Percentiles rank a stretch among this genome's conserved stretches.
These are phyloP conservation scores for Halenospora varia DNA, from an alignment of 495 filamentous ascomycete genomes.

Conservation along the genomic window DNA sequence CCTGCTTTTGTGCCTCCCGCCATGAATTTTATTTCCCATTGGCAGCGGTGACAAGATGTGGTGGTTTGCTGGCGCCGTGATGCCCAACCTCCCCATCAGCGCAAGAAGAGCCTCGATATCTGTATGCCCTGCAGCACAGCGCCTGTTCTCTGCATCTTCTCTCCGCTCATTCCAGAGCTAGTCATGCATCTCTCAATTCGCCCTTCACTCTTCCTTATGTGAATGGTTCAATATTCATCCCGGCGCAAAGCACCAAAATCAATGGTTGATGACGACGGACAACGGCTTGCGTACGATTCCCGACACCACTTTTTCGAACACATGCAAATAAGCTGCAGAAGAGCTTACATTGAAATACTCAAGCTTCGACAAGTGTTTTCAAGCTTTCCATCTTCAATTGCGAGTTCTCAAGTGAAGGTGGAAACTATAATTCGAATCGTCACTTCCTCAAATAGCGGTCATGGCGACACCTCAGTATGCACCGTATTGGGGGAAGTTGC, in stretches of 20 bases:
- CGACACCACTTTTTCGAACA: not conserved
- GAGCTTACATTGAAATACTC: too few relatives aligned
- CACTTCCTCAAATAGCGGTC: constrained; percentile 1
- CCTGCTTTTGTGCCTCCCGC: not conserved
- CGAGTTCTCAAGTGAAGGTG: too few relatives aligned
- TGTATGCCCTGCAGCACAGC: not conserved
- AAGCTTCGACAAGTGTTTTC: too few relatives aligned
- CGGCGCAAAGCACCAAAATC: constrained; percentile 10
- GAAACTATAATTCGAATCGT: not conserved
- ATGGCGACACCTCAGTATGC: constrained; percentile 22
- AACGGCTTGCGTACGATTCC: not conserved
- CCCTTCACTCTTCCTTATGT: not conserved
- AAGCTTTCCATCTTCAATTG: not conserved
- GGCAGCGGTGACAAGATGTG: not conserved
- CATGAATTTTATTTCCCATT: not conserved
- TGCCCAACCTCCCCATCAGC: constrained; percentile 16
- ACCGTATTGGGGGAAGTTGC: constrained; percentile 38
- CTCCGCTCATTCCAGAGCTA: constrained; percentile 6
- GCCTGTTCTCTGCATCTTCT: constrained; percentile 2
- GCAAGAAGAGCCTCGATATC: not conserved
- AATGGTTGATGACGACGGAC: constrained; percentile 15
- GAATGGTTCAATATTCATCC: constrained; percentile 6
- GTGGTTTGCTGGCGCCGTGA: not conserved
- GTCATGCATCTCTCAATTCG: constrained; percentile 13
- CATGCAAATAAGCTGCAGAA: not conserved